Percentiles rank a stretch among this genome's conserved stretches.
These are phyloP conservation scores for Cystoderma amianthinum DNA, from an alignment of 768 basidiomycete genomes.

Conservation along the genomic window DNA sequence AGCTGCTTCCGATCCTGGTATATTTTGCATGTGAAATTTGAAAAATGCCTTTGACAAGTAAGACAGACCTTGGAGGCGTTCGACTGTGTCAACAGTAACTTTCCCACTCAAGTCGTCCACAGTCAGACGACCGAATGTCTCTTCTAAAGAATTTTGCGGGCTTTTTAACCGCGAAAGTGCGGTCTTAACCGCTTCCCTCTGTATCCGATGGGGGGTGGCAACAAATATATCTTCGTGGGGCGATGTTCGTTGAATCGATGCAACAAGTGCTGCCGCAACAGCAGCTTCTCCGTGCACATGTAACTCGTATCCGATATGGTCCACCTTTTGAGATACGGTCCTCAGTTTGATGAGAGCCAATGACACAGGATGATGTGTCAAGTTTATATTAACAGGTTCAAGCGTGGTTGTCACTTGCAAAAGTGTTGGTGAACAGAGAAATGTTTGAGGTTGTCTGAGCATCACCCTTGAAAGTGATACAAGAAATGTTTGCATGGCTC, in stretches of 20 bases:
- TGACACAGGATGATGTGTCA: constrained; percentile 31
- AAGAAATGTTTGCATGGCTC: constrained; percentile 27
- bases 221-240: constrained; percentile 41
- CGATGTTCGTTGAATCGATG: constrained; percentile 26
- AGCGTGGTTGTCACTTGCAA: constrained; percentile 9
- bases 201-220: constrained; percentile 45
- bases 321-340: constrained; percentile 20
- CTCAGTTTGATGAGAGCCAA: constrained; percentile 34
- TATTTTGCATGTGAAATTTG: no score
- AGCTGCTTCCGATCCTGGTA: constrained; percentile 40
- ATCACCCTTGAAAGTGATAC: constrained; percentile 36
- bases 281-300: constrained; percentile 42
- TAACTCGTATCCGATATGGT: constrained; percentile 34
- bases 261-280: constrained; percentile 35
- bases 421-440: constrained; percentile 20
- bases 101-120: constrained; percentile 6
- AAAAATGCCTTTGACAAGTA: neutral
- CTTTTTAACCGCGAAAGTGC: constrained; percentile 20
- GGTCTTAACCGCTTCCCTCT: constrained; percentile 41
- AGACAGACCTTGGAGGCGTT: constrained; percentile 38
- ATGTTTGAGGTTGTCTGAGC: constrained; percentile 29
- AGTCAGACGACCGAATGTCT: constrained; percentile 9
- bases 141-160: constrained; percentile 8
- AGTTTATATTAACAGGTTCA: constrained; percentile 7
- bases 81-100: constrained; percentile 42